Base-by-base conservation (phyloP, 129 eudicot species). In the Helianthus tuberosus region DNA sequence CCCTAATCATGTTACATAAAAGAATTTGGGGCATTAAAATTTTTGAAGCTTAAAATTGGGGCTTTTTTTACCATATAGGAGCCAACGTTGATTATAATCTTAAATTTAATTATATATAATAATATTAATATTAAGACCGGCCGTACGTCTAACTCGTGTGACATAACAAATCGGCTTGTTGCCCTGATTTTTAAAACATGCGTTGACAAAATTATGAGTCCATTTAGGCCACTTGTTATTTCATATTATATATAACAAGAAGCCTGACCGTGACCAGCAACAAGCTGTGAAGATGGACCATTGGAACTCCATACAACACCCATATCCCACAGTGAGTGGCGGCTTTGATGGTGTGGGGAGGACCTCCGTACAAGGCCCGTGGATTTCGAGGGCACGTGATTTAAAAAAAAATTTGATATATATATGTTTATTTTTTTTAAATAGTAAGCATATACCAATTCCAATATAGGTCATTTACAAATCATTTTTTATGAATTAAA, bases 281-380 rank as follows among this genome's bases (percentile, higher is more conserved):
- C 2, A 75, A 13, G 35, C 80, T 70, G 80, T 80, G 73, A 11
- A 96, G 98, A 78, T 90, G 96, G 20, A 90, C 89, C 57, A 85
- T 7, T 1, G 98, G 98, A 49, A 93, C 83, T 0, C 98, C 97
- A 68, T 90, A 93, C 60, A 90, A 59, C 6, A 84, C 76, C 98
- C 98, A 90, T 8, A 93, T 76, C 35, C 88, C 92, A 50, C 96
- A 90, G 77, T 93, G n/a, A n/a, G n/a, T n/a, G n/a, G n/a, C n/a
- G n/a, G n/a, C n/a, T n/a, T n/a, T n/a, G n/a, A n/a, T n/a, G n/a
- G n/a, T n/a, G n/a, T n/a, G n/a, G n/a, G n/a, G n/a, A n/a, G n/a
- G n/a, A n/a, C n/a, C n/a, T n/a, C n/a, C n/a, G n/a, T n/a, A n/a
- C n/a, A n/a, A n/a, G n/a, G n/a, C n/a, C n/a, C n/a, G n/a, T n/a